phyloP scores from a whole-genome alignment of 441 rosid species.

The Erodium texanum region DNA sequence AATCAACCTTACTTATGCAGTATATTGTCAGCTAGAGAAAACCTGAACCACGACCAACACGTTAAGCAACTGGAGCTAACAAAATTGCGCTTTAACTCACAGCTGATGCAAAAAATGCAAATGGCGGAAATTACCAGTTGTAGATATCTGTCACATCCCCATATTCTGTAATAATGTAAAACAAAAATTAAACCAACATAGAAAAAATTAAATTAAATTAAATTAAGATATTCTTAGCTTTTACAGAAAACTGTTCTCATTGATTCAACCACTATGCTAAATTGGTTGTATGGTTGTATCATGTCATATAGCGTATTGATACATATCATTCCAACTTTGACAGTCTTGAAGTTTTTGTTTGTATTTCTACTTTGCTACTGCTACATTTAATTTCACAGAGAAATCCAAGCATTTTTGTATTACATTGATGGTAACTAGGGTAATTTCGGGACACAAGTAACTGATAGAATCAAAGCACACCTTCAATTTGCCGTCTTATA shows the following conservation, averaged over 20 bases:
- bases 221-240: conserved; percentile 4
- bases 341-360: not conserved
- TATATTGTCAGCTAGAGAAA: not conserved
- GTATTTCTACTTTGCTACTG: conserved; percentile 1
- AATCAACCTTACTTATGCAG: not conserved
- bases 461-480: conserved; percentile 25
- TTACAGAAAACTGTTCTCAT: conserved; percentile 11
- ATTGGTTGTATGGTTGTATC: not conserved
- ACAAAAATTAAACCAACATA: not conserved
- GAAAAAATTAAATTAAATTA: conserved; percentile 8
- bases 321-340: not conserved
- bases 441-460: not conserved
- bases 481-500: conserved; percentile 66
- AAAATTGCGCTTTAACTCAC: not conserved
- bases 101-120: conserved; percentile 1
- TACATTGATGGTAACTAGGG: not conserved
- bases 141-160: conserved; percentile 96
- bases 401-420: not conserved
- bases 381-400: not conserved
- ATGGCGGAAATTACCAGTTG: conserved; percentile 59
- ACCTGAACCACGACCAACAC: not conserved
- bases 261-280: conserved; percentile 1
- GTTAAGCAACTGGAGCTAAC: not conserved
- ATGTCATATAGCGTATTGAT: conserved; percentile 2
- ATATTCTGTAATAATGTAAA: conserved; percentile 49